A percentile compares a stretch with the other conserved stretches of the same genome.
Conservation (phyloP, 1,284 basidiomycete species). For the Mrakiaceae sp. region DNA sequence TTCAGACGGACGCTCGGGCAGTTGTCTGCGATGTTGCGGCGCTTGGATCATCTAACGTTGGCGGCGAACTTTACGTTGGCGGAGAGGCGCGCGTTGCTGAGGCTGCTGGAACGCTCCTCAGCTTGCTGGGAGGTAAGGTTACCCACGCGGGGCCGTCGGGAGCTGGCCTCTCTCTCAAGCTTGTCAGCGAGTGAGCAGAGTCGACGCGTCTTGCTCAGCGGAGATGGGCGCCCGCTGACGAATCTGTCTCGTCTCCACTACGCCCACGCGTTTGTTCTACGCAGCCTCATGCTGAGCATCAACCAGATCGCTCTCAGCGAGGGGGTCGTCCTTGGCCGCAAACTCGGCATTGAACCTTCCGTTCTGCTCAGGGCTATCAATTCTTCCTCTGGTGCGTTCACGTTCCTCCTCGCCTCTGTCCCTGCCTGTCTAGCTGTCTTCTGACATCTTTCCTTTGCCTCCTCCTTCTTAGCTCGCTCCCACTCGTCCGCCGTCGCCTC, state of each 20-base stretch:
- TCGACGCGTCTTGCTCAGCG: neutral
- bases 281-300: constrained; percentile 30
- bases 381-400: neutral
- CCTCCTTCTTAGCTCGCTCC: neutral
- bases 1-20: constrained; percentile 22
- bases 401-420: neutral
- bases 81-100: too few species aligned
- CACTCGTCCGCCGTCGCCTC: too few species aligned
- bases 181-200: constrained; percentile 31
- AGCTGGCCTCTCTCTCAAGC: constrained; percentile 30
- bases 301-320: constrained; percentile 34
- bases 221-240: neutral
- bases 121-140: constrained; percentile 30
- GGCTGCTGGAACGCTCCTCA: constrained; percentile 18
- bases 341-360: neutral
- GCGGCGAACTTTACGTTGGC: too few species aligned
- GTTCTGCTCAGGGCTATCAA: neutral
- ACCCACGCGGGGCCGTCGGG: constrained; percentile 30
- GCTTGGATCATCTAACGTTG: too few species aligned
- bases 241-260: neutral
- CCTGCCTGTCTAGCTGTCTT: neutral
- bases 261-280: too few species aligned
- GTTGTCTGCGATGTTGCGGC: constrained; percentile 17
- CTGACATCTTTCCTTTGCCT: neutral
- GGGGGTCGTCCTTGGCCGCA: constrained; percentile 16